phyloP scores from a whole-genome alignment of 202 grass and related monocot species.

The Carex arenaria region DNA sequence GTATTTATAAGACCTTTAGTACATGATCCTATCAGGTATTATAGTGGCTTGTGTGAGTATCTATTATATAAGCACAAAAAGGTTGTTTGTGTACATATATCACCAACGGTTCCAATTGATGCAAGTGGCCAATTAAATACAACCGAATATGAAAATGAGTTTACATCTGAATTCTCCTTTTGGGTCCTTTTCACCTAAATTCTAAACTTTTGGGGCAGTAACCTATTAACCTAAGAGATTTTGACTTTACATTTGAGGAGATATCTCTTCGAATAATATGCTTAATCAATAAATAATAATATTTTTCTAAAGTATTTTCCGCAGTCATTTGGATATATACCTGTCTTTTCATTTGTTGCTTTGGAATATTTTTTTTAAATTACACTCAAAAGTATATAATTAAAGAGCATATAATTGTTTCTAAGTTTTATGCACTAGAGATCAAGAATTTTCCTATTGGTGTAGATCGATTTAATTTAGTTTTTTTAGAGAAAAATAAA shows the following conservation, averaged over 20 bases:
- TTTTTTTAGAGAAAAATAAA: too few species aligned
- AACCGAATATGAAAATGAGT: conserved; percentile 5
- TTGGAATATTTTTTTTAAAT: neutral
- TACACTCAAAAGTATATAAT: neutral
- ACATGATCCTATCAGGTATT: too few species aligned
- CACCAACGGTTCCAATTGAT: neutral
- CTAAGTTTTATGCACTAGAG: neutral
- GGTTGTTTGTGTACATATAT: neutral
- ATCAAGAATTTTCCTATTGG: too few species aligned
- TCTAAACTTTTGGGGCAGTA: neutral
- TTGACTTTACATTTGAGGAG: neutral
- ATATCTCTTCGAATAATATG: neutral
- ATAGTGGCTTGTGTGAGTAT: neutral
- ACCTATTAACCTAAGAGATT: neutral
- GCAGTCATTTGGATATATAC: neutral
- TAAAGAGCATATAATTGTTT: neutral
- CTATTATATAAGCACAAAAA: neutral
- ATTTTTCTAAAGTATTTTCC: neutral
- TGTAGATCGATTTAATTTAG: too few species aligned
- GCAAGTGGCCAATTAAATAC: neutral
- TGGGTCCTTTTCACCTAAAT: conserved; percentile 2
- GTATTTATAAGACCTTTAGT: too few species aligned
- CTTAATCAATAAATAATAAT: neutral
- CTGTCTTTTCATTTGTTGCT: neutral
- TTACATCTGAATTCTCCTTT: conserved; percentile 10